Evolutionary conservation across 2,329 filamentous ascomycete genomes (phyloP), one percentile per base, ranked within the genome.

Genomic region (Pseudocercospora macadamiae): DNA sequence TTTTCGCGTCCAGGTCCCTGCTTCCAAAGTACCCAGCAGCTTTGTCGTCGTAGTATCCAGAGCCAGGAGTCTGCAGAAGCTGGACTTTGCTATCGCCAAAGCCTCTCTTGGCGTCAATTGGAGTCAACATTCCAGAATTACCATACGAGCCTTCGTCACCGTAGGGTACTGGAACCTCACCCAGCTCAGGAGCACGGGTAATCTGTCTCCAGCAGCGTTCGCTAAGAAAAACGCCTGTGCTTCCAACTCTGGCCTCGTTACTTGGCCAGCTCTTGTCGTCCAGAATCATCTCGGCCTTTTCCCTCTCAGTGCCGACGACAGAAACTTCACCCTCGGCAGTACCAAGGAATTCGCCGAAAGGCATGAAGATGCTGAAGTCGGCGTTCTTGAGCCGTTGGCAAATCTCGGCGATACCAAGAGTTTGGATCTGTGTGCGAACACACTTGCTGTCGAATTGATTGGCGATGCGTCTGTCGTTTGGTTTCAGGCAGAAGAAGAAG

Each of bases 371-470:
- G 71, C 90, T 96, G 78, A 97, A 97, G 74, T 99, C 95, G 0
- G 93, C 93, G 55, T 93, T 93, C 51, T 93, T 86, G 36, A 99
- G 82, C 18, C 95, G 85, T 72, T 97, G 93, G 72, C 93, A 96
- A 74, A 99, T 97, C 73, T 99, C 95, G 1, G 93, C 93, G 69
- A 99, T 96, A 28, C 95, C 95, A 66, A 97, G 91, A 0, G 92
- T 96, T 72, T 97, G 93, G 1, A 99, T 85, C 73, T 99, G 95
- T 9, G 90, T 90, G 3, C 95, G 88, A 19, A 99, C 95, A 73
- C 95, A 99, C 76, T 97, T 97, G 83, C 92, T 97, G 75, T 99
- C 95, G 68, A 97, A 99, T 71, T 99, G 95, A 67, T 99, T 99
- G 62, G 95, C 93, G 66, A 99, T 99, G 51, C 95, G 87, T 54